These are phyloP conservation scores for Wickerhamomyces sp. DNA, from an alignment of 1,139 yeast species.

Conservation along the genomic window DNA sequence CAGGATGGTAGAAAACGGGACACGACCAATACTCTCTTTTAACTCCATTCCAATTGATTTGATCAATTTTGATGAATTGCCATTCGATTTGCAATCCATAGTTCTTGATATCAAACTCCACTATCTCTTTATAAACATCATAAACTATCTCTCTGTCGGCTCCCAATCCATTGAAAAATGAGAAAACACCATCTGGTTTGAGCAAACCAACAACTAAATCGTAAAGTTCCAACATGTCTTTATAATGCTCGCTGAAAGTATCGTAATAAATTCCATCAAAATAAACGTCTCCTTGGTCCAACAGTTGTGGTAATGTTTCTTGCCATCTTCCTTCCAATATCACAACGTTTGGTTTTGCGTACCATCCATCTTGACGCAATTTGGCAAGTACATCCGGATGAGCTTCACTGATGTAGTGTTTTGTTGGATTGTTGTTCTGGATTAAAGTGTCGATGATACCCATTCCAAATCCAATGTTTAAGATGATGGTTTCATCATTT, in stretches of 20 bases:
- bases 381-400: constrained; percentile 84
- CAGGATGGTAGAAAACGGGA: constrained; percentile 63
- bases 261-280: constrained; percentile 93
- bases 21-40: constrained; percentile 73
- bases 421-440: constrained; percentile 52
- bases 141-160: constrained; percentile 87
- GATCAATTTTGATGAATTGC: constrained; percentile 17
- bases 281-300: constrained; percentile 63
- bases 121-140: constrained; percentile 82
- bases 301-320: constrained; percentile 60
- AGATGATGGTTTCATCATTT: constrained; percentile 43
- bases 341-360: constrained; percentile 63
- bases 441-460: constrained; percentile 86
- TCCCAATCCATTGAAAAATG: constrained; percentile 94
- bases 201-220: constrained; percentile 78
- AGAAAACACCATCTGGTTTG: constrained; percentile 76
- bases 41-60: constrained; percentile 60
- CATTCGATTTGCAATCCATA: constrained; percentile 54
- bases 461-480: constrained; percentile 95
- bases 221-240: constrained; percentile 81
- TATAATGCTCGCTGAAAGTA: constrained; percentile 84
- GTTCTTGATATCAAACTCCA: constrained; percentile 70
- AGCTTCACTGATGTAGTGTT: constrained; percentile 88
- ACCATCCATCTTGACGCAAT: constrained; percentile 79
- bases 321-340: constrained; percentile 91